A percentile compares a stretch with the other conserved stretches of the same genome.
phyloP scores from a whole-genome alignment of 768 basidiomycete genomes.

The Kockovaella imperatae region DNA sequence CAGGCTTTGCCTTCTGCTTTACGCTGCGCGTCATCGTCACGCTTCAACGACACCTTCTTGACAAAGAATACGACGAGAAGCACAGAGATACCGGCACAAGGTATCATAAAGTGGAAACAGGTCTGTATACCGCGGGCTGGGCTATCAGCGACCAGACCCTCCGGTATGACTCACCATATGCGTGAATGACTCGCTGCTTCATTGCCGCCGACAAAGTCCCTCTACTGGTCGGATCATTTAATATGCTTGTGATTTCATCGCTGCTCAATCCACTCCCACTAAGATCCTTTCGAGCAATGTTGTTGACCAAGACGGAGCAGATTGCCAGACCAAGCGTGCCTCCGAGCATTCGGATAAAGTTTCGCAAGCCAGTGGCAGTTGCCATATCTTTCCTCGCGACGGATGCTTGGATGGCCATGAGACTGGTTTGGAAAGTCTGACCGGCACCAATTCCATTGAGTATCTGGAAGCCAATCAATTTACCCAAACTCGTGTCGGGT shows the following conservation, averaged over 20 bases:
- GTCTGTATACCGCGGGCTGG: slow-evolving; percentile 54
- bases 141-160: slow-evolving; percentile 18
- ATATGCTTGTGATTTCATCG: slow-evolving; percentile 12
- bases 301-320: slow-evolving; percentile 29
- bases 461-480: slow-evolving; percentile 57
- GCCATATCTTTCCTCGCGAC: slow-evolving; percentile 67
- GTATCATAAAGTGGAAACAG: slow-evolving; percentile 59
- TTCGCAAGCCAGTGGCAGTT: slow-evolving; percentile 55
- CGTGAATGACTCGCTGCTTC: slow-evolving; percentile 15
- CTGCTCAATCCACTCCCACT: not conserved
- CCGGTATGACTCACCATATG: slow-evolving; percentile 29
- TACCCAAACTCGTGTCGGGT: slow-evolving; percentile 49
- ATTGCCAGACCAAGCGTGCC: slow-evolving; percentile 60
- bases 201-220: slow-evolving; percentile 14
- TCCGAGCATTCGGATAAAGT: slow-evolving; percentile 60
- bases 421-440: slow-evolving; percentile 44
- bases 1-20: slow-evolving; percentile 44
- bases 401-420: slow-evolving; percentile 60
- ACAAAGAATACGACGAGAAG: slow-evolving; percentile 56
- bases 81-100: slow-evolving; percentile 53
- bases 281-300: slow-evolving; percentile 16
- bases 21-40: slow-evolving; percentile 51
- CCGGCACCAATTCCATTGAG: slow-evolving; percentile 59
- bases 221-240: slow-evolving; percentile 31
- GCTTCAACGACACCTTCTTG: slow-evolving; percentile 55